These are phyloP conservation scores for Staphylotrichum tortipilum DNA, from an alignment of 495 filamentous ascomycete genomes.

Conservation along the genomic window DNA sequence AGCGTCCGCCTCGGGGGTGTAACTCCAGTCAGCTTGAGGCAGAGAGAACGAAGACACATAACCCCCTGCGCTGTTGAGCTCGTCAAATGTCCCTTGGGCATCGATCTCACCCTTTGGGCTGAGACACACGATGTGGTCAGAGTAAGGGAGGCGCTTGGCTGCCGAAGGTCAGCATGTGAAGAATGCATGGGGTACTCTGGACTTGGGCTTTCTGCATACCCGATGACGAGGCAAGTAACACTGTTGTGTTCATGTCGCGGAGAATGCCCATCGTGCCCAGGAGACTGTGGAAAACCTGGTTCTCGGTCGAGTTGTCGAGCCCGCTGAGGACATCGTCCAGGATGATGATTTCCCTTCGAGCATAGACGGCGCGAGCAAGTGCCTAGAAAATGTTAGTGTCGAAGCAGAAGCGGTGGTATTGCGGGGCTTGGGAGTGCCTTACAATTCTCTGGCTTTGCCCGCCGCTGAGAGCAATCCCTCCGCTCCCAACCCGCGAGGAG, in stretches of 20 bases:
- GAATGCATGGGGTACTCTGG: too few species aligned
- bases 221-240: conserved; percentile 36
- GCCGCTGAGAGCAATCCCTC: conserved; percentile 29
- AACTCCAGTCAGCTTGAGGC: conserved; percentile 13
- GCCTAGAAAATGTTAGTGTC: neutral
- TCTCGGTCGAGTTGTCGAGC: conserved; percentile 50
- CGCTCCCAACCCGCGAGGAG: conserved; percentile 24
- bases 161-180: neutral
- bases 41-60: conserved; percentile 18
- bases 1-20: neutral
- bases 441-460: conserved; percentile 34
- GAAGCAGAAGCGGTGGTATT: neutral
- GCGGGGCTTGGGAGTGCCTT: too few species aligned
- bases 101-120: conserved; percentile 35
- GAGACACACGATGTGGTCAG: conserved; percentile 46
- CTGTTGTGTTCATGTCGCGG: conserved; percentile 39
- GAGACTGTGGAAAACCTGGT: conserved; percentile 47
- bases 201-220: conserved; percentile 5
- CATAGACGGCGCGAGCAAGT: conserved; percentile 19
- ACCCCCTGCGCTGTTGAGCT: conserved; percentile 15
- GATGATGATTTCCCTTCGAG: conserved; percentile 14
- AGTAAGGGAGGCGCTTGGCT: conserved; percentile 33
- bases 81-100: conserved; percentile 41
- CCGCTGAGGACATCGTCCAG: conserved; percentile 35
- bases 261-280: conserved; percentile 37